phyloP scores from a whole-genome alignment of 768 basidiomycete species.

The Boletus reticuloceps region DNA sequence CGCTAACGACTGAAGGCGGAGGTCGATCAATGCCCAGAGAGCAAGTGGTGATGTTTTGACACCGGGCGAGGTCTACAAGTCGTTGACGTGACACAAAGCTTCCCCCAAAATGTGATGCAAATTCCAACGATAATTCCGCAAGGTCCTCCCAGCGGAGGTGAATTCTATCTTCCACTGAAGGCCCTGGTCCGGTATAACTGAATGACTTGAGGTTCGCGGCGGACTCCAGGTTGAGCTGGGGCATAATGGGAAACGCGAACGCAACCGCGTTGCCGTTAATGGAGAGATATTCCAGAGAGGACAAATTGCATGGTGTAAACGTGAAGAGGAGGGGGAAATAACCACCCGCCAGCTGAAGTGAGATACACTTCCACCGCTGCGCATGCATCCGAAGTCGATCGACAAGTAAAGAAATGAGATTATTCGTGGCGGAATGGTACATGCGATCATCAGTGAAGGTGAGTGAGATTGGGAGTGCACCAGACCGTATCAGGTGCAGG shows the following conservation, averaged over 20 bases:
- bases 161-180: not conserved
- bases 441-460: constrained; percentile 18
- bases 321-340: constrained; percentile 12
- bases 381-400: constrained; percentile 1
- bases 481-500: constrained; percentile 11
- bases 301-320: constrained; percentile 12
- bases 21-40: constrained; percentile 13
- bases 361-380: too few species aligned
- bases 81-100: constrained; percentile 2
- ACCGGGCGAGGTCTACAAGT: not conserved
- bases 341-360: not conserved
- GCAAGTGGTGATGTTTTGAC: constrained; percentile 14
- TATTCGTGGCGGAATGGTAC: not conserved
- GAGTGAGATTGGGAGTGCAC: constrained; percentile 9
- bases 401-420: constrained; percentile 3
- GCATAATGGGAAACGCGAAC: not conserved
- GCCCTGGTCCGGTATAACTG: constrained; percentile 8
- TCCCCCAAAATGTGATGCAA: not conserved
- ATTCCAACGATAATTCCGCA: constrained; percentile 15
- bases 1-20: too few species aligned
- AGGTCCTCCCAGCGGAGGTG: constrained; percentile 9
- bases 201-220: constrained; percentile 14
- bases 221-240: constrained; percentile 3
- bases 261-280: constrained; percentile 2
- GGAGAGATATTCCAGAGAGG: constrained; percentile 10